Conservation (phyloP, 768 basidiomycete genomes). For the Hygrophorus russula region DNA sequence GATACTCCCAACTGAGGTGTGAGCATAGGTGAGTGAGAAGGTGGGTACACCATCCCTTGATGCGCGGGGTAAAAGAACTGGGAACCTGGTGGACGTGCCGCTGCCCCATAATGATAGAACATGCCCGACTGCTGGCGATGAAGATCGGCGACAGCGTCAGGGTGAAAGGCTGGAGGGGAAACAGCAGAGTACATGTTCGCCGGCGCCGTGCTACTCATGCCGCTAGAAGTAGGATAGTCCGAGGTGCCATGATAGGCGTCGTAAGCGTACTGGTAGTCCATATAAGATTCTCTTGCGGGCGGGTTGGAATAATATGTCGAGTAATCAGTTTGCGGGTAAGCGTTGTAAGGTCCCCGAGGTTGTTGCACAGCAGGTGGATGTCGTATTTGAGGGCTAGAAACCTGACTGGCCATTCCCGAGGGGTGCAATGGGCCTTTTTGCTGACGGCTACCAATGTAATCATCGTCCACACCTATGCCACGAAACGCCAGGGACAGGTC, state of each 20-base stretch:
- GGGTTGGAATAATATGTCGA: conserved; percentile 43
- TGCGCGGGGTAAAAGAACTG: conserved; percentile 51
- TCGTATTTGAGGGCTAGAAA: conserved; percentile 22
- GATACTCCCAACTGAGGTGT: conserved; percentile 33
- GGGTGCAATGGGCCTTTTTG: conserved; percentile 5
- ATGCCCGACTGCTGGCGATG: conserved; percentile 38
- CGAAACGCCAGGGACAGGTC: conserved; percentile 48
- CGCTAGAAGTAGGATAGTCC: conserved; percentile 39
- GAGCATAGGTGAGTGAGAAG: conserved; percentile 40
- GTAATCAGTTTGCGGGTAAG: conserved; percentile 48
- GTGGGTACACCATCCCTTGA: conserved; percentile 49
- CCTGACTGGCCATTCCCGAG: conserved; percentile 13
- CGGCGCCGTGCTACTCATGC: conserved; percentile 30
- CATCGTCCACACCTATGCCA: conserved; percentile 26
- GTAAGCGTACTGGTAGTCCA: conserved; percentile 50
- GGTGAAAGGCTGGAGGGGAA: conserved; percentile 29
- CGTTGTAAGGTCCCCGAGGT: conserved; percentile 33
- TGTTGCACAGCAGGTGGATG: conserved; percentile 31
- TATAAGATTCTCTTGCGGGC: conserved; percentile 36
- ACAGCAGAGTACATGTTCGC: conserved; percentile 39
- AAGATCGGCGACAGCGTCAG: conserved; percentile 25
- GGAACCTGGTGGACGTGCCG: conserved; percentile 34
- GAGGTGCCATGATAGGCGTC: conserved; percentile 24
- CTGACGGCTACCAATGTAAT: conserved; percentile 11
- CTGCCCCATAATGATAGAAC: conserved; percentile 48